These are phyloP conservation scores for Hyaloscypha finlandica DNA, from an alignment of 495 filamentous ascomycete genomes.

Conservation along the genomic window DNA sequence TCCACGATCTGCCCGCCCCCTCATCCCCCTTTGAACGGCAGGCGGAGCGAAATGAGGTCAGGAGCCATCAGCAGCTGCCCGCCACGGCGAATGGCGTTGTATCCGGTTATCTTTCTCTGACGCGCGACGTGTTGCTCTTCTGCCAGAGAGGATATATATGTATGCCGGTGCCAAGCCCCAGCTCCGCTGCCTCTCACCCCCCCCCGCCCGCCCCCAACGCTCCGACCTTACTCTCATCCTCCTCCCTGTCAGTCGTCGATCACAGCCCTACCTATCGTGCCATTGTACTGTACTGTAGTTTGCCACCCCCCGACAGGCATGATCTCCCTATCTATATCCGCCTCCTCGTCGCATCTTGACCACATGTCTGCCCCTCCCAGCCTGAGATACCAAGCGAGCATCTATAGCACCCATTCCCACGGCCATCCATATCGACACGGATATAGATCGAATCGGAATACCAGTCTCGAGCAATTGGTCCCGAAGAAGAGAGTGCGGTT, in stretches of 20 bases:
- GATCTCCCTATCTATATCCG: slow-evolving; percentile 15
- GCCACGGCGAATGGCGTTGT: not conserved
- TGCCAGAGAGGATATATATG: slow-evolving; percentile 1
- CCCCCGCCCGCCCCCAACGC: not conserved
- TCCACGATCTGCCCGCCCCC: not conserved
- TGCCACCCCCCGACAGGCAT: not conserved
- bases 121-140: not conserved
- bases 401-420: slow-evolving; percentile 16
- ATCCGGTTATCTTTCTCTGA: not conserved
- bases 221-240: not conserved
- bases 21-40: not conserved
- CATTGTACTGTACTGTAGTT: not conserved
- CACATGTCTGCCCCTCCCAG: not conserved
- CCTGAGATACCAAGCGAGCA: not conserved
- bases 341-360: slow-evolving; percentile 1
- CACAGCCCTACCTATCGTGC: not conserved
- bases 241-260: slow-evolving; percentile 1
- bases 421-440: not conserved
- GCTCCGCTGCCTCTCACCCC: not conserved
- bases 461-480: slow-evolving; percentile 16
- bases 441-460: not conserved
- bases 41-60: slow-evolving; percentile 1
- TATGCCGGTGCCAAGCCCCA: not conserved
- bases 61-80: not conserved
- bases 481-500: slow-evolving; percentile 12